Conservation (phyloP, 495 filamentous ascomycete species). For the Lichenothelia convexa region DNA sequence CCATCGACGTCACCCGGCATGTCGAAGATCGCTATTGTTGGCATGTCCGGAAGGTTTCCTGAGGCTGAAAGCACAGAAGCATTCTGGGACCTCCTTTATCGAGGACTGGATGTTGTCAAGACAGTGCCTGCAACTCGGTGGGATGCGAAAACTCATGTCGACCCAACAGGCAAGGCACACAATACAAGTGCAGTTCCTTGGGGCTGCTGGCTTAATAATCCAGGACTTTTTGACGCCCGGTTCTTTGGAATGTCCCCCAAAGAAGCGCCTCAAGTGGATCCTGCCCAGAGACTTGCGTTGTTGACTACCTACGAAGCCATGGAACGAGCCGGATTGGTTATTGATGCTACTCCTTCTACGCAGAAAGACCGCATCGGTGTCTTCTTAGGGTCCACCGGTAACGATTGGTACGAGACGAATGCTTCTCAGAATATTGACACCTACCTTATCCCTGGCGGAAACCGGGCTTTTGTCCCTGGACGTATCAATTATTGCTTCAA, state of each 20-base stretch:
- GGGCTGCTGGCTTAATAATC: constrained; percentile 1
- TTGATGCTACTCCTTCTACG: constrained; percentile 15
- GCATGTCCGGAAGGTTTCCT: constrained; percentile 26
- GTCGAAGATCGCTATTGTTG: constrained; percentile 27
- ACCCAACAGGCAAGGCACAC: constrained; percentile 22
- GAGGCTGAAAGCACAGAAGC: constrained; percentile 17
- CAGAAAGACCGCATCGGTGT: constrained; percentile 18
- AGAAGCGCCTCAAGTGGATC: constrained; percentile 21
- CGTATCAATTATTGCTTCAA: constrained; percentile 16
- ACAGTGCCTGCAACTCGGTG: constrained; percentile 26
- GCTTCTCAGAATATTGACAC: constrained; percentile 15
- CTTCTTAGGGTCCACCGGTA: constrained; percentile 21
- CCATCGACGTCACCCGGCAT: constrained; percentile 16
- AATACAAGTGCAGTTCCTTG: neutral
- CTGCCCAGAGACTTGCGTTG: constrained; percentile 19
- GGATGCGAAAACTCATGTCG: constrained; percentile 25
- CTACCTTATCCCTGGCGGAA: constrained; percentile 18
- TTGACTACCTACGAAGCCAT: constrained; percentile 23
- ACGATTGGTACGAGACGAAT: constrained; percentile 18
- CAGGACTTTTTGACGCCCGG: constrained; percentile 18
- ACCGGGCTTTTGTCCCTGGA: constrained; percentile 17
- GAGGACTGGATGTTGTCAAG: constrained; percentile 22
- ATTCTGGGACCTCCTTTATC: constrained; percentile 26
- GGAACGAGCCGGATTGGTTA: constrained; percentile 21
- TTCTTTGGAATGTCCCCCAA: constrained; percentile 26